Base-by-base conservation (phyloP, 805 yeast species). In the Kuraishia piskuri region DNA sequence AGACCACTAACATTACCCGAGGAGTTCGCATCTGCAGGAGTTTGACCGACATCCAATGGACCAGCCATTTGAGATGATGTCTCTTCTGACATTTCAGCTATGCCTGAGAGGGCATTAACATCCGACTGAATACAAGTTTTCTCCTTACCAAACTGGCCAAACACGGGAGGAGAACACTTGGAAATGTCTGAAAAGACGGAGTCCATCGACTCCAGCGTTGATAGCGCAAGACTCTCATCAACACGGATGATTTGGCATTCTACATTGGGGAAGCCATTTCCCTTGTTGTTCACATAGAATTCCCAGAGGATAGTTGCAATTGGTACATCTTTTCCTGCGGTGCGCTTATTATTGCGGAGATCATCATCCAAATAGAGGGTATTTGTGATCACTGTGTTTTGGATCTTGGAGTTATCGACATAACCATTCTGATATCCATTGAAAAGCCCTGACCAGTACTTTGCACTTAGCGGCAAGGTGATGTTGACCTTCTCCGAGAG, bases 241-340 rank as follows among this genome's bases (percentile, higher is more conserved):
- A 12, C 40, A 12, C 40, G 40, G 17, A 31, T 31, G 17, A 31
- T 31, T 31, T 31, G 40, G 14, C 4, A 6, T 12, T 12, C 40
- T n/a, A 31, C 40, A 12, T 3, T 4, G 14, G 40, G 40, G 14
- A 5, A 24, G 10, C n/a, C 46, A 22, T 48, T 45, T 21, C 20
- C 17, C 22, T 7, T 46, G 53, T 46, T 47, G 50, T 61, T 57
- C 3, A 53, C 47, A 48, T 56, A 53, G 46, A 67, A 68, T 37
- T 68, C 70, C 71, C 71, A 68, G 49, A 68, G 55, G 40, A 65
- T 61, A 1, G 69, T 61, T 49, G 59, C 60, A 23, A 68, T 25
- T 2, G 71, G 68, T 3, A 52, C 26, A 3, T 50, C 23, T 14
- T 48, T 54, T 3, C 54, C 56, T 17, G 55, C 50, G 22, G 53